A percentile compares a stretch with the other conserved stretches of the same genome.
These are phyloP conservation scores for Stachybotrys echinatus DNA, from an alignment of 2,329 filamentous ascomycete species.

Conservation along the genomic window DNA sequence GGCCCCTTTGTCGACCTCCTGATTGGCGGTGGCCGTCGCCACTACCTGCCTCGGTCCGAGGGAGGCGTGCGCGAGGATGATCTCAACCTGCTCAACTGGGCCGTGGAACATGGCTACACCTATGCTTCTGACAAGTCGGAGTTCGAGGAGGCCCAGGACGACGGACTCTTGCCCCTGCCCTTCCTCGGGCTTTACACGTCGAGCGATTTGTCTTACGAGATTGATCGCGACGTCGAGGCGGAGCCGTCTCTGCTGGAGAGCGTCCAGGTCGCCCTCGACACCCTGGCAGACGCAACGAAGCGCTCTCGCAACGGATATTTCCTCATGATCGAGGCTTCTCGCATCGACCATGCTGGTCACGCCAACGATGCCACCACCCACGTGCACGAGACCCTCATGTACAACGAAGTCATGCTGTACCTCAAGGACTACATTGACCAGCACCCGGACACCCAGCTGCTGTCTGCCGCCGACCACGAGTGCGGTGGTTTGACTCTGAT, in stretches of 20 bases:
- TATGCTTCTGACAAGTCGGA: slow-evolving; percentile 12
- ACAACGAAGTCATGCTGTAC: slow-evolving; percentile 15
- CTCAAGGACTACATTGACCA: slow-evolving; percentile 12
- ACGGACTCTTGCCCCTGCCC: slow-evolving; percentile 11
- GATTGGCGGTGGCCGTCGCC: slow-evolving; percentile 15
- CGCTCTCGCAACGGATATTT: slow-evolving; percentile 12
- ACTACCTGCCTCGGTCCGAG: slow-evolving; percentile 12
- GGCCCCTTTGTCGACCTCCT: slow-evolving; percentile 13
- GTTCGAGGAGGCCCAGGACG: slow-evolving; percentile 5
- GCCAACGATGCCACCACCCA: slow-evolving; percentile 15
- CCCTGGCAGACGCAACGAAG: slow-evolving; percentile 9
- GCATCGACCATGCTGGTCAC: slow-evolving; percentile 16
- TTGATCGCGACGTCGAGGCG: slow-evolving; percentile 12
- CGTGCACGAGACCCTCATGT: slow-evolving; percentile 17
- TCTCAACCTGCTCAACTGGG: slow-evolving; percentile 16
- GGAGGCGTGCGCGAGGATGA: slow-evolving; percentile 12
- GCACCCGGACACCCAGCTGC: slow-evolving; percentile 15
- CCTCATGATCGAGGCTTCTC: slow-evolving; percentile 18
- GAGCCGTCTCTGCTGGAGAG: slow-evolving; percentile 14
- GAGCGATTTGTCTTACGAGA: slow-evolving; percentile 14
- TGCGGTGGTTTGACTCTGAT: slow-evolving; percentile 15
- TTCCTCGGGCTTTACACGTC: slow-evolving; percentile 14
- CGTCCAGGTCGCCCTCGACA: slow-evolving; percentile 11
- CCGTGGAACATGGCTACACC: slow-evolving; percentile 11
- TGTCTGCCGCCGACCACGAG: slow-evolving; percentile 19